These are phyloP conservation scores for Juncus effusus DNA, from an alignment of 176 grass and related monocot genomes.

Conservation along the genomic window DNA sequence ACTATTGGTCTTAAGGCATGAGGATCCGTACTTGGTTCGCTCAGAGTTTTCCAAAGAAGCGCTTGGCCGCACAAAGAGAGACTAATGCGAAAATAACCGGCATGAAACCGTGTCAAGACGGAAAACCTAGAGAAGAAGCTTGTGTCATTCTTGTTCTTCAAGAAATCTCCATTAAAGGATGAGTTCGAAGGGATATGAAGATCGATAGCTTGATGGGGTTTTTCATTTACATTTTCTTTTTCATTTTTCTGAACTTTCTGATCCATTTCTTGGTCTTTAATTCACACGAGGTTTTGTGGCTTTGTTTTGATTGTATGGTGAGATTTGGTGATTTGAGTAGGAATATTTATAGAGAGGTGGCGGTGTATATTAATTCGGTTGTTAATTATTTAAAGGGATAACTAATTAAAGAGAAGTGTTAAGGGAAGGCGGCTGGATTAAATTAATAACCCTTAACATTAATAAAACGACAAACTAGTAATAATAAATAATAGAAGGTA, in stretches of 20 bases:
- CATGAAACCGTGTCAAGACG: conserved; percentile 26
- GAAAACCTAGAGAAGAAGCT: conserved; percentile 13
- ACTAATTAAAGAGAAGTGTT: too few species aligned
- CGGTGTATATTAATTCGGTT: neutral
- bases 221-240: conserved; percentile 18
- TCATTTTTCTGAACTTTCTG: neutral
- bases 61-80: conserved; percentile 34
- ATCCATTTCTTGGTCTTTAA: neutral
- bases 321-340: neutral
- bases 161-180: neutral
- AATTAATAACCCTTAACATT: too few species aligned
- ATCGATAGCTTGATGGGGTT: conserved; percentile 5
- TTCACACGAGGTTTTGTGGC: neutral
- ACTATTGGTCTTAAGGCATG: neutral
- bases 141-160: conserved; percentile 6
- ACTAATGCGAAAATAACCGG: conserved; percentile 32
- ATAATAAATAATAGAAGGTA: too few species aligned
- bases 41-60: conserved; percentile 30
- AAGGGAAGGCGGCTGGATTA: too few species aligned
- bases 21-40: conserved; percentile 22
- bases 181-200: conserved; percentile 7
- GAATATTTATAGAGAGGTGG: conserved; percentile 1
- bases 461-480: too few species aligned
- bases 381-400: too few species aligned
- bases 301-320: neutral